These are phyloP conservation scores for Mortierella sp. DNA, from an alignment of 371 early-diverging fungal species.

Conservation along the genomic window DNA sequence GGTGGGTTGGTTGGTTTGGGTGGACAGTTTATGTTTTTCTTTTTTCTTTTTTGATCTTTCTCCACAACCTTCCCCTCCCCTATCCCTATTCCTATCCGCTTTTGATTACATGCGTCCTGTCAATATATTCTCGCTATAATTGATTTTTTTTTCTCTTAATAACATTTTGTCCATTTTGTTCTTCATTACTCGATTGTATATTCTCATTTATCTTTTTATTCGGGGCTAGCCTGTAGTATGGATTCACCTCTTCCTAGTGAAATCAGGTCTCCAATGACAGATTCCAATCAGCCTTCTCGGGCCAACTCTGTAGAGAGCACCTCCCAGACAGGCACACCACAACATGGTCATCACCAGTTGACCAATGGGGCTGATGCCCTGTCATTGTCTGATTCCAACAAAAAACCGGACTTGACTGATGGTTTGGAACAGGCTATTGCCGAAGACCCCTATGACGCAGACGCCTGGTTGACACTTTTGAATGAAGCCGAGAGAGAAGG, in stretches of 20 bases:
- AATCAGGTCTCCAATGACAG: slow-evolving; percentile 26
- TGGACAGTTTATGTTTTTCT: neutral
- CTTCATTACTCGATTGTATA: neutral
- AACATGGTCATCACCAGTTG: neutral
- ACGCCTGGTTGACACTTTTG: slow-evolving; percentile 78
- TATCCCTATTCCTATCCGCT: neutral
- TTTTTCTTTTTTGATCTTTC: neutral
- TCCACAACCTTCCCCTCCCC: neutral
- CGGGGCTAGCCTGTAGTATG: slow-evolving; percentile 10
- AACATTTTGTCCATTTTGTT: neutral
- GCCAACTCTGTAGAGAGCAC: slow-evolving; percentile 36
- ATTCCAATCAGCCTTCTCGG: slow-evolving; percentile 35
- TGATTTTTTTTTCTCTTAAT: neutral
- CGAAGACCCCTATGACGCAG: slow-evolving; percentile 71
- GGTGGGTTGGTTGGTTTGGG: no score
- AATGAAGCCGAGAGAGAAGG: slow-evolving; percentile 69
- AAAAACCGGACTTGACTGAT: slow-evolving; percentile 16
- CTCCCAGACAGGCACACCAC: slow-evolving; percentile 10
- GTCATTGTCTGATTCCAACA: slow-evolving; percentile 16
- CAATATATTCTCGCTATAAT: neutral
- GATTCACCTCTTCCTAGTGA: slow-evolving; percentile 41
- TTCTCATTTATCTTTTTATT: neutral
- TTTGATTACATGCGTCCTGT: neutral
- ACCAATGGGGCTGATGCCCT: slow-evolving; percentile 9
- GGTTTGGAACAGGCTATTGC: slow-evolving; percentile 65